phyloP scores from a whole-genome alignment of 1,139 yeast species.

The Debaryomyces udenii region DNA sequence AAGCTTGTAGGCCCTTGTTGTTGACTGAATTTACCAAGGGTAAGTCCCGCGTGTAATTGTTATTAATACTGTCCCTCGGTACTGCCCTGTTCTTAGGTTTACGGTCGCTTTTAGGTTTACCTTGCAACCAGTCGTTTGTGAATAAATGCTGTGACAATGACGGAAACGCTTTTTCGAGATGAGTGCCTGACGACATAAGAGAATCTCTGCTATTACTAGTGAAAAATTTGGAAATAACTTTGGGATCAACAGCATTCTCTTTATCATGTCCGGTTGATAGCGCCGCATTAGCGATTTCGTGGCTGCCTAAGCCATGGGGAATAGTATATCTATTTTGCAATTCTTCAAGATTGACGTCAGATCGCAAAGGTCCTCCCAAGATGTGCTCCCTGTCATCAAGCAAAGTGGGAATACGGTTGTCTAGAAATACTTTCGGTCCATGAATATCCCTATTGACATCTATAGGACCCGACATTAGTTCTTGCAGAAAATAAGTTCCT shows the following conservation, averaged over 20 bases:
- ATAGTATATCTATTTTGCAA: neutral
- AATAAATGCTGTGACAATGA: neutral
- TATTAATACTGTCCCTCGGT: slow-evolving; percentile 1
- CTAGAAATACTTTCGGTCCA: too few relatives aligned
- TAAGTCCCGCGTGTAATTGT: slow-evolving; percentile 2
- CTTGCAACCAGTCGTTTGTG: too few relatives aligned
- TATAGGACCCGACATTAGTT: too few relatives aligned
- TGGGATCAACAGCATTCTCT: slow-evolving; percentile 7
- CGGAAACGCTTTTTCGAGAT: neutral
- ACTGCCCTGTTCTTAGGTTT: neutral
- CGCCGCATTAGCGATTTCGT: neutral
- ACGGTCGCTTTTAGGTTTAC: too few relatives aligned
- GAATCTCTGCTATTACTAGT: neutral
- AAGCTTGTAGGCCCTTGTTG: neutral
- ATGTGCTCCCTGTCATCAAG: neutral
- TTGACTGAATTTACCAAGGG: slow-evolving; percentile 1
- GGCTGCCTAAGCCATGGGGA: neutral
- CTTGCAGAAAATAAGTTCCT: too few relatives aligned
- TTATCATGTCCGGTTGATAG: neutral
- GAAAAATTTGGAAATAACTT: slow-evolving; percentile 3
- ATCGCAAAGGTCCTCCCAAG: slow-evolving; percentile 1
- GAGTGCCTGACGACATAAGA: too few relatives aligned
- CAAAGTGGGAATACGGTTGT: too few relatives aligned
- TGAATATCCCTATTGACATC: too few relatives aligned
- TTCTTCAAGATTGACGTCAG: neutral